Base-by-base conservation (phyloP, 2,329 filamentous ascomycete genomes). In the Cyanodermella asteris region DNA sequence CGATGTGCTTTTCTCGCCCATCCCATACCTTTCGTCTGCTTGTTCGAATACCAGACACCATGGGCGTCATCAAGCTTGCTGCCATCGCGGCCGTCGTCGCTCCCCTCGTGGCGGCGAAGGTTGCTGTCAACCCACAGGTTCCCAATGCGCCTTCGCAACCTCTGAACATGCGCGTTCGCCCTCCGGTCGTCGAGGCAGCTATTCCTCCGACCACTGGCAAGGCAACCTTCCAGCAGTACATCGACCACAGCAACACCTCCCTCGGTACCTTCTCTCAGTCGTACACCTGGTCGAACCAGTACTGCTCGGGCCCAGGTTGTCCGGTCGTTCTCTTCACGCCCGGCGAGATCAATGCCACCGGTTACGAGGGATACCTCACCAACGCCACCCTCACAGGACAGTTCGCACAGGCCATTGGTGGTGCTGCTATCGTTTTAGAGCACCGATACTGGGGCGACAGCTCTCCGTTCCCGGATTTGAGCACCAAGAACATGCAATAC, bases 381-480 rank as follows among this genome's bases (percentile, higher is more conserved):
- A 60, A 61, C 28, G 39, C 39, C 13, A 53, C 53, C 3, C 42
- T 64, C 7, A 55, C 55, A 3, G 63, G 63, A 4, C 61, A 77
- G 34, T 55, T 91, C 11, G 62, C 72, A 4, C 53, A 71, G 36
- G 72, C 72, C 1, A 77, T 73, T 0, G 53, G 68, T 28, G 80
- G 80, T 2, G 50, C 90, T 15, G 77, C 70, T 4, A 72, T 91
- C 3, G 63, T 91, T 23, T 59, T 91, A 3, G 80, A 91, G 50
- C 80, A 91, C 41, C 66, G 80, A 16, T 91, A 90, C 55, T 91
- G 91, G 41, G 80, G 80, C 28, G 59, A 57, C 8, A 82, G 74
- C 42, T 69, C 71, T 27, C 77, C 78, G 0, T 63, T 64, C 0
- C 44, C 56, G 1, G 61, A 82, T 38, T 55, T 84, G 12, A 61